Base-by-base conservation (phyloP, 345 rosid species). In the Turnera subulata region DNA sequence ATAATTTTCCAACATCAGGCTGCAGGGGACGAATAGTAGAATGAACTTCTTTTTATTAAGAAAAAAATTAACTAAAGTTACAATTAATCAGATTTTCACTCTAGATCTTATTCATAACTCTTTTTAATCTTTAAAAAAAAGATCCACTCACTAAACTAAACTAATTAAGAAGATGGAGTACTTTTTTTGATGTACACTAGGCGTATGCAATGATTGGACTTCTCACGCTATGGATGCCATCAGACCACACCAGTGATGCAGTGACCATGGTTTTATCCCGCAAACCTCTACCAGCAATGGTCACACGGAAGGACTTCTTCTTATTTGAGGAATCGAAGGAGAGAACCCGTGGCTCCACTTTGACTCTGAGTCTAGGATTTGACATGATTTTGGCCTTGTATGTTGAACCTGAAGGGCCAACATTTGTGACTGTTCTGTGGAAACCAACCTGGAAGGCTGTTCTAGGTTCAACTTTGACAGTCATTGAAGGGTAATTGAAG, bases 391-490 rank as follows among this genome's bases (percentile, higher is more conserved):
- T 11, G 10, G 66, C 79, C 42, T 53, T 80, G 73, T 84, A 87
- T 12, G 70, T 77, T n/a, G n/a, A n/a, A 2, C 77, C 61, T 25
- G 75, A 72, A 12, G 73, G 19, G 22, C 88, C 84, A 5, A 82
- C 91, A 49, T 87, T 87, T 33, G 83, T 82, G 20, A 84, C 88
- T 23, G 79, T 82, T 64, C 88, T 71, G 22, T 15, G 49, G 50
- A 87, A 76, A 7, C 37, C 23, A 15, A 75, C 11, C 1, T 39
- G 55, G 61, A 80, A 73, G 4, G 80, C 9, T 24, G 32, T 22
- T 6, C 0, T 25, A 5, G 29, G 12, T 2, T 65, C 8, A 33
- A 76, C 68, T 44, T 13, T 11, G 43, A 73, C 70, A 32, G 77
- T 35, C 55, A 82, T 44, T 8, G 85, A 65, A 18, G 89, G 88